Percentiles rank a stretch among this genome's conserved stretches.
Conservation (phyloP, 306 rosid species). For the Trifolium repens region DNA sequence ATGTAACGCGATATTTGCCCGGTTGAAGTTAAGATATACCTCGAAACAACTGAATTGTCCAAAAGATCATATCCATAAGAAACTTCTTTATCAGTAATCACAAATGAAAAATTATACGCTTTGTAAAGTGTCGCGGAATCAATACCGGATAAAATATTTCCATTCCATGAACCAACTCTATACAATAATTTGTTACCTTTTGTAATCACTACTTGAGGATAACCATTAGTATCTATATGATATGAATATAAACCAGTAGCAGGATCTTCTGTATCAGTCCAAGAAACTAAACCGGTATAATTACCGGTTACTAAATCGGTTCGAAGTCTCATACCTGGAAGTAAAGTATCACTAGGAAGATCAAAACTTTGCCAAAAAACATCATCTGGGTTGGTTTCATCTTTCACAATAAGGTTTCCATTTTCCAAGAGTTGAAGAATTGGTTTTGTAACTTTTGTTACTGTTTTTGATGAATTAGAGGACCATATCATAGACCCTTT, state of each 20-base stretch:
- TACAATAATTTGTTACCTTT: background rate
- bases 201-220: conserved; percentile 37
- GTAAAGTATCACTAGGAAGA: conserved; percentile 40
- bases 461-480: conserved; percentile 33
- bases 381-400: conserved; percentile 13
- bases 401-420: conserved; percentile 49
- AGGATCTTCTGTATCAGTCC: conserved; percentile 41
- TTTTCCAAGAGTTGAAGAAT: conserved; percentile 43
- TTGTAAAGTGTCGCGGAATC: conserved; percentile 16
- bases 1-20: conserved; percentile 32
- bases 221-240: conserved; percentile 39
- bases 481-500: conserved; percentile 29
- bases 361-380: conserved; percentile 55
- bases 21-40: conserved; percentile 23
- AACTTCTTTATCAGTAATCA: conserved; percentile 38
- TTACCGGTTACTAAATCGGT: conserved; percentile 11
- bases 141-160: conserved; percentile 24
- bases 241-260: conserved; percentile 21
- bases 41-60: conserved; percentile 22
- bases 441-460: conserved; percentile 23
- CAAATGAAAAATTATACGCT: conserved; percentile 37
- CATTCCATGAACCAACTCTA: conserved; percentile 46
- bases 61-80: conserved; percentile 40
- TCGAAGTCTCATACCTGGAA: conserved; percentile 34
- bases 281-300: conserved; percentile 23